Base-by-base conservation (phyloP, 2,329 filamentous ascomycete species). In the Cadophora sp. region DNA sequence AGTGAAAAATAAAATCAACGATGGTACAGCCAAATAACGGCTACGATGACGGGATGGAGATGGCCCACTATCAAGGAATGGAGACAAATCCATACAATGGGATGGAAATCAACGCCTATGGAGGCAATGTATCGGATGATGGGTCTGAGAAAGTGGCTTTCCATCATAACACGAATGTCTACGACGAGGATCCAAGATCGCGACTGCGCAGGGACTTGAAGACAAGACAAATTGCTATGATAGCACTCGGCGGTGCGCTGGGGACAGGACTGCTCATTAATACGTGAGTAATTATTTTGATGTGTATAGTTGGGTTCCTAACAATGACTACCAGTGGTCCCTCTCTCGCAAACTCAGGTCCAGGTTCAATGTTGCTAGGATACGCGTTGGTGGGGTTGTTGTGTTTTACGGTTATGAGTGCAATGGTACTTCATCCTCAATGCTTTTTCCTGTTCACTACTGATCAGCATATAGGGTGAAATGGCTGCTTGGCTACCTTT, bases 401-500 rank as follows among this genome's bases (percentile, higher is more conserved):
- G 68, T 92, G 95, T 72, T 96, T 89, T 79, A 81, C 93, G 51
- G 92, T 96, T 73, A 94, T 96, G 91, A 89, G 89, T 67, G 90
- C 87, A 66, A 87, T 96, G 66, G 74, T 75, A 71, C 16, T n/a
- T n/a, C 27, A n/a, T 11, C 11, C 31, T 34, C 8, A 7, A 27
- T n/a, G 34, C 22, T 9, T n/a, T 9, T 5, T 14, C 62, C n/a
- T 27, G 31, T 11, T 34, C 9, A 27, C 1, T 43, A 22, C 61
- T 65, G 43, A 68, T 24, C 31, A 63, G 50, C 14, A 19, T 1
- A 16, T 37, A 72, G 11, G 92, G 92, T 71, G 92, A 95, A 79
- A 96, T 96, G 91, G 91, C 92, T 9, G 87, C 92, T 63, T 96
- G 91, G 91, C 80, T 96, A 40, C 92, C 92, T 62, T 84, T 94